Conservation (phyloP, 2,329 filamentous ascomycete genomes). For the Talaromyces amestolkiae region DNA sequence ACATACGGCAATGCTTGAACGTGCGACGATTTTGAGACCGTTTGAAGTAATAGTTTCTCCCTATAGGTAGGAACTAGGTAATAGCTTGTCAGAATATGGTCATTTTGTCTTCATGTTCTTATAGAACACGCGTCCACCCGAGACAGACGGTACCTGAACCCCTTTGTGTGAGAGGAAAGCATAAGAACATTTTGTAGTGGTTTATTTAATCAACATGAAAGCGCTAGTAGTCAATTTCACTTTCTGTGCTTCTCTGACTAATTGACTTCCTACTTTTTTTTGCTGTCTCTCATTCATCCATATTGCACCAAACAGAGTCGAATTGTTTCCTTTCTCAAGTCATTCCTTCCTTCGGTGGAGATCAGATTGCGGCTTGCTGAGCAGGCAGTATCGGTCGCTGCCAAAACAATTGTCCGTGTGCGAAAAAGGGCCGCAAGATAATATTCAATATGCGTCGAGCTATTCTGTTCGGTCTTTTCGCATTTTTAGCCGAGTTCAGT, state of each 20-base stretch:
- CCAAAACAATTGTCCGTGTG: neutral
- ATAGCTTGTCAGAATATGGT: neutral
- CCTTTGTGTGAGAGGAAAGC: neutral
- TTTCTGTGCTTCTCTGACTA: neutral
- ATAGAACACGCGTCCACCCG: neutral
- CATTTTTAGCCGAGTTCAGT: neutral
- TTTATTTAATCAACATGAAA: conserved; percentile 8
- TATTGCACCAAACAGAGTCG: neutral
- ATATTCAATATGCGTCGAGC: neutral
- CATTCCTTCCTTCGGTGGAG: neutral
- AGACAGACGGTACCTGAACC: neutral
- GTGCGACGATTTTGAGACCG: conserved; percentile 5
- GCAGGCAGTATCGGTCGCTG: neutral
- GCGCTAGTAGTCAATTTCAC: neutral
- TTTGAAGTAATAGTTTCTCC: neutral
- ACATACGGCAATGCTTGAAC: neutral
- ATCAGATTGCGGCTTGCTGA: neutral
- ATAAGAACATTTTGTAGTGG: neutral
- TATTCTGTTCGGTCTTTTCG: neutral
- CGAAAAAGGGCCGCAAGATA: neutral
- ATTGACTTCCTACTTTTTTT: neutral
- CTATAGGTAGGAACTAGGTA: neutral
- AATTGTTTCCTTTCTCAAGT: neutral
- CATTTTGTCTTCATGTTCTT: neutral
- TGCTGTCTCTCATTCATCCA: neutral